Percentiles rank a stretch among this genome's conserved stretches.
phyloP scores from a whole-genome alignment of 106 monocot genomes.

The Iris macrosiphon region DNA sequence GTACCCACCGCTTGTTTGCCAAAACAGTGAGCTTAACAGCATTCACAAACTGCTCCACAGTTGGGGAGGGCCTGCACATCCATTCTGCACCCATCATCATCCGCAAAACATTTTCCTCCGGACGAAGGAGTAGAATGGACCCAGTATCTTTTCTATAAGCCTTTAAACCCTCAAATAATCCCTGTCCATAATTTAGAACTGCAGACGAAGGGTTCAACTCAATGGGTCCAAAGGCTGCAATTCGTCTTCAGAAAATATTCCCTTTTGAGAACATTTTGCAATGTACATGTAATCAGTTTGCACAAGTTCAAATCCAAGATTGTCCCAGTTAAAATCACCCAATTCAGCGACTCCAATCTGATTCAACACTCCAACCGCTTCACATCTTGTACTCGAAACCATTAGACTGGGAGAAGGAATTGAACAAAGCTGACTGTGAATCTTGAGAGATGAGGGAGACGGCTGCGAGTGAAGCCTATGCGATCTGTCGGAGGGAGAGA shows the following conservation, averaged over 20 bases:
- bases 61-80: slow-evolving; percentile 88
- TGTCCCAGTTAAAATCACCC: slow-evolving; percentile 74
- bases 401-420: too few species aligned
- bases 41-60: slow-evolving; percentile 82
- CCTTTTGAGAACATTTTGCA: slow-evolving; percentile 48
- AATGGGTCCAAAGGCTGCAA: slow-evolving; percentile 66
- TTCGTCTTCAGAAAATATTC: slow-evolving; percentile 47
- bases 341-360: slow-evolving; percentile 27
- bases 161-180: slow-evolving; percentile 69
- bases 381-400: too few species aligned
- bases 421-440: too few species aligned
- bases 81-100: slow-evolving; percentile 82
- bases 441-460: too few species aligned
- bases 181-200: slow-evolving; percentile 73
- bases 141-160: slow-evolving; percentile 64
- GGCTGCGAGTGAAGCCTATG: too few species aligned
- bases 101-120: slow-evolving; percentile 78
- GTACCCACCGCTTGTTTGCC: slow-evolving; percentile 89
- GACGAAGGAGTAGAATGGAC: slow-evolving; percentile 80
- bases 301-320: slow-evolving; percentile 63
- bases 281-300: slow-evolving; percentile 86
- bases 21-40: slow-evolving; percentile 79
- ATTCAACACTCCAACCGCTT: too few species aligned
- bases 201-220: slow-evolving; percentile 59
- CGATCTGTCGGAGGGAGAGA: too few species aligned